Evolutionary conservation across 306 rosid genomes (phyloP), one percentile per base, ranked within the genome.

Genomic region (Hippophae gyantsensis): DNA sequence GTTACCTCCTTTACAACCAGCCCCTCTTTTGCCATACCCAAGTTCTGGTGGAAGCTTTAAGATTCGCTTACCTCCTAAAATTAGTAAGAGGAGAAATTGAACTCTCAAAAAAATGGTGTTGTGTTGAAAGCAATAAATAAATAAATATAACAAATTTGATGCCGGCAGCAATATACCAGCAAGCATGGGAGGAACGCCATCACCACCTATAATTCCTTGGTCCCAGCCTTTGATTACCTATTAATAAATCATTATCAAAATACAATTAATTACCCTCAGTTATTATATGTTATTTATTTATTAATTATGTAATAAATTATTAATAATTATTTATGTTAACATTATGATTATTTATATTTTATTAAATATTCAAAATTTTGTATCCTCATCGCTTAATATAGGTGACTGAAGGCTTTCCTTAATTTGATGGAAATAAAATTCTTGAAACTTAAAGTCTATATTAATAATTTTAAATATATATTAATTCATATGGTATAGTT

Each of bases 221-320:
- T 87, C 96, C 98, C 98, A 90, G 65, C 98, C 98, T 82, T 87
- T 87, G 74, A 90, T 90, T 42, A 90, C 98, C 98, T 85, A 72
- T 10, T 23, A 1, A n/a, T 11, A 48, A 48, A n/a, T 48, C 2
- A 9, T 8, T 6, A 7, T 5, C 5, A 48, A 48, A 8, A 10
- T 48, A 12, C 11, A 48, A 48, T 11, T 12, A 3, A 5, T 3
- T 10, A 48, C 10, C 11, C 52, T 18, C 52, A 48, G n/a, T 48
- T 1, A 48, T 10, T 2, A 48, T 48, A 6, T 3, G 52, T 48
- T 48, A 9, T 10, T 10, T 9, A 48, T 48, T 2, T 9, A 10
- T 9, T 48, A 14, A 14, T 48, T 48, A 18, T 18, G 23, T 18
- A 18, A 18, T 18, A 18, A 18, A 18, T 18, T 18, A 18, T 18